phyloP scores from a whole-genome alignment of 257 asterid genomes.

The Solanum raphanifolium region DNA sequence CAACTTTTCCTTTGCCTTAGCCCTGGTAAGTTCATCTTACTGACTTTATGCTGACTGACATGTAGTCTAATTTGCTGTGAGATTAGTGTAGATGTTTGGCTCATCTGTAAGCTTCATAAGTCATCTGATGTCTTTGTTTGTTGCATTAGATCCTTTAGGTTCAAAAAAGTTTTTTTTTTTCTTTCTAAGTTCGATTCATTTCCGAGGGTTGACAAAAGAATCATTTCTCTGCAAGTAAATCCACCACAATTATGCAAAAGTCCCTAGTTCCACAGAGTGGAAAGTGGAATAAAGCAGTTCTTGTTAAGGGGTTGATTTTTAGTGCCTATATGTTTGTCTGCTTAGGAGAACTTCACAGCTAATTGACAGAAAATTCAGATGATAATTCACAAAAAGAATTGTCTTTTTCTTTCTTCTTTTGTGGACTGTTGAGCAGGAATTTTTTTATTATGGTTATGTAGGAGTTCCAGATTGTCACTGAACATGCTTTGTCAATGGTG shows the following conservation, averaged over 20 bases:
- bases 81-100: background rate
- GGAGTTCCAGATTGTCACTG: background rate
- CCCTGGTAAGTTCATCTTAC: constrained; percentile 35
- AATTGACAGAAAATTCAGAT: background rate
- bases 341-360: background rate
- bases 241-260: background rate
- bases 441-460: background rate
- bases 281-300: background rate
- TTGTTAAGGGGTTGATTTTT: background rate
- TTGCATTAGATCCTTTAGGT: background rate
- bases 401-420: background rate
- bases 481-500: background rate
- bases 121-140: background rate
- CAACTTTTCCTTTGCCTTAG: constrained; percentile 72
- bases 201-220: background rate
- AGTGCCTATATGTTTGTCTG: background rate
- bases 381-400: background rate
- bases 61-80: background rate
- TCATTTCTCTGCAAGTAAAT: background rate
- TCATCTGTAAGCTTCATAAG: background rate
- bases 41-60: background rate
- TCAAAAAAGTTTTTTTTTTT: background rate
- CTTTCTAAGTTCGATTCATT: background rate
- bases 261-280: background rate
- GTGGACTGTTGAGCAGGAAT: background rate